Evolutionary conservation across 1,284 basidiomycete genomes (phyloP).

Genomic region (Cryptococcus wingfieldii): DNA sequence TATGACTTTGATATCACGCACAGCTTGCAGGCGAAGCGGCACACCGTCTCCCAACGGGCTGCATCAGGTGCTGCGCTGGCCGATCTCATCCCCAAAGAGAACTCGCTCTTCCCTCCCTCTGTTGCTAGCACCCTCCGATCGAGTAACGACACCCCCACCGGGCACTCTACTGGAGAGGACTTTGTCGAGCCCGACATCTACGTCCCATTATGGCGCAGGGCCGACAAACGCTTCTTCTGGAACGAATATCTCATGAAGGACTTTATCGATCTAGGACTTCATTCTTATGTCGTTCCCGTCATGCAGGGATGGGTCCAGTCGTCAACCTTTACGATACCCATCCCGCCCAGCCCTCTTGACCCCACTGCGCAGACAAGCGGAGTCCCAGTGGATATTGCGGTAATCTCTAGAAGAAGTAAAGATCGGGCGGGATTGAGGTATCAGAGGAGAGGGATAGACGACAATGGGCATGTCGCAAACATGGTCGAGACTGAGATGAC

Average conservation of each 20-base stretch:
- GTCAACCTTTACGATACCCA: conserved; percentile 61
- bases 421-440: conserved; percentile 55
- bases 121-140: not conserved
- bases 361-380: conserved; percentile 18
- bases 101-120: conserved; percentile 16
- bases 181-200: conserved; percentile 51
- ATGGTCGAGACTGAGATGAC: conserved; percentile 60
- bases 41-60: conserved; percentile 27
- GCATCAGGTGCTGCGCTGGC: conserved; percentile 23
- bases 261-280: conserved; percentile 53
- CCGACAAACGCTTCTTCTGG: conserved; percentile 54
- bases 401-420: conserved; percentile 53
- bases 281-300: conserved; percentile 75
- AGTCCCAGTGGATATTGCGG: conserved; percentile 49
- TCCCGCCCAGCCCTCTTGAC: conserved; percentile 24
- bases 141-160: not conserved
- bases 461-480: conserved; percentile 55
- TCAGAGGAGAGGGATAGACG: conserved; percentile 55
- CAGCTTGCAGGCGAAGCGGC: conserved; percentile 51
- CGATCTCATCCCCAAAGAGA: conserved; percentile 22
- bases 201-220: conserved; percentile 52
- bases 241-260: conserved; percentile 50
- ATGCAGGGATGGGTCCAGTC: conserved; percentile 86
- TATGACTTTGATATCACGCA: conserved; percentile 54
- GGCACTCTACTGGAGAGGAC: conserved; percentile 16